Evolutionary conservation across 164 flowering plant species (phyloP).

Genomic region (Liquidambar formosana): DNA sequence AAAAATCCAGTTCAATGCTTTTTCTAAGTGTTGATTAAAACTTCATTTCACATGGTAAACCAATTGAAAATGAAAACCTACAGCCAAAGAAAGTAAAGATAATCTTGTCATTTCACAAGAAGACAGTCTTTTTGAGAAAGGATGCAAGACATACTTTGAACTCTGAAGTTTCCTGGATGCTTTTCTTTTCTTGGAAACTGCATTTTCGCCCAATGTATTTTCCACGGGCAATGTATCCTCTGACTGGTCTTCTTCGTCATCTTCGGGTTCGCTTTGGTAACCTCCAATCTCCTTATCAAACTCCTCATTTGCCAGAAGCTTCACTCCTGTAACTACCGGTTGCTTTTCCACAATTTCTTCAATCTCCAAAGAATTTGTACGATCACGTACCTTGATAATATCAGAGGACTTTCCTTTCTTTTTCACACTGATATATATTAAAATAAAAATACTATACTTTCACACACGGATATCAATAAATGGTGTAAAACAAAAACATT

Average conservation of each 20-base stretch:
- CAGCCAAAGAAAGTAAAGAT: no score
- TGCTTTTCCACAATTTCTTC: conserved; percentile 35
- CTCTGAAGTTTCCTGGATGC: conserved; percentile 38
- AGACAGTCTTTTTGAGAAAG: no score
- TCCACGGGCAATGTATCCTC: conserved; percentile 20
- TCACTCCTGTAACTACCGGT: conserved; percentile 31
- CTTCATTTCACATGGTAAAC: no score
- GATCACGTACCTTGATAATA: conserved; percentile 16
- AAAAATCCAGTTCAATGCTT: no score
- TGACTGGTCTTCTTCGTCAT: conserved; percentile 26
- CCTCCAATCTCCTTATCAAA: conserved; percentile 64
- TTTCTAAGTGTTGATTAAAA: no score
- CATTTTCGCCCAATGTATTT: conserved; percentile 14
- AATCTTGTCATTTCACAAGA: no score
- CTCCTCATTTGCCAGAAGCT: conserved; percentile 61
- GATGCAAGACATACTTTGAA: conserved; percentile 49
- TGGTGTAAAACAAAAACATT: neutral
- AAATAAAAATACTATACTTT: neutral
- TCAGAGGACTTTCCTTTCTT: conserved; percentile 32
- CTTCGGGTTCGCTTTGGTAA: conserved; percentile 54
- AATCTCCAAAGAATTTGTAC: conserved; percentile 23
- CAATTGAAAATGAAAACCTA: no score
- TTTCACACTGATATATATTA: conserved; percentile 52
- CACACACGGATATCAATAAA: neutral
- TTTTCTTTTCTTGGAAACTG: conserved; percentile 64